Conservation (phyloP, 2,329 filamentous ascomycete genomes). For the Penicillium sp. region DNA sequence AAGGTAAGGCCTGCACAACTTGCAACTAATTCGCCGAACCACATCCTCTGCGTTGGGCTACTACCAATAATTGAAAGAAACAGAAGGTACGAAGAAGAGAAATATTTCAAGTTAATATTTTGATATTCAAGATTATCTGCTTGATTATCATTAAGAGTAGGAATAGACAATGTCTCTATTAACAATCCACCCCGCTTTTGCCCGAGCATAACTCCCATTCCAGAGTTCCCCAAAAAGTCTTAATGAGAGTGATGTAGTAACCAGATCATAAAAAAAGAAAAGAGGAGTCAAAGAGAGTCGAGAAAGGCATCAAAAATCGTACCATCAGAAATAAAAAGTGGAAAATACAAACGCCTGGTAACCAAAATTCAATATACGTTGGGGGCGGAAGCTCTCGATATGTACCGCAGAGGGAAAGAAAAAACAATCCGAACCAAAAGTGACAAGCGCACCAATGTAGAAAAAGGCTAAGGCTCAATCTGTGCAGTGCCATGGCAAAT, state of each 20-base stretch:
- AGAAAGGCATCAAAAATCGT: constrained; percentile 17
- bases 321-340: constrained; percentile 5
- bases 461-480: constrained; percentile 14
- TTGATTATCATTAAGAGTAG: constrained; percentile 17
- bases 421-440: constrained; percentile 2
- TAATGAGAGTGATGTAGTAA: constrained; percentile 13
- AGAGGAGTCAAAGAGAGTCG: constrained; percentile 14
- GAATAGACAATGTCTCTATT: constrained; percentile 8
- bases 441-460: constrained; percentile 5
- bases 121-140: constrained; percentile 9
- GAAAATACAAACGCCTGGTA: constrained; percentile 18
- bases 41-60: no score
- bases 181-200: constrained; percentile 13
- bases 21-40: no score
- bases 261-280: constrained; percentile 5
- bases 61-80: neutral
- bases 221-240: neutral
- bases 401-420: constrained; percentile 20
- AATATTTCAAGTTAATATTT: constrained; percentile 1
- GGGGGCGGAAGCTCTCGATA: constrained; percentile 17
- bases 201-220: neutral
- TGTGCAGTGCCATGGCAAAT: constrained; percentile 18
- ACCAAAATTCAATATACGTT: constrained; percentile 16
- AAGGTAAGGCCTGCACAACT: no score
- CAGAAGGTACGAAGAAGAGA: neutral